Evolutionary conservation across 768 basidiomycete species (phyloP).

Genomic region (Leucocoprinus leucothites): DNA sequence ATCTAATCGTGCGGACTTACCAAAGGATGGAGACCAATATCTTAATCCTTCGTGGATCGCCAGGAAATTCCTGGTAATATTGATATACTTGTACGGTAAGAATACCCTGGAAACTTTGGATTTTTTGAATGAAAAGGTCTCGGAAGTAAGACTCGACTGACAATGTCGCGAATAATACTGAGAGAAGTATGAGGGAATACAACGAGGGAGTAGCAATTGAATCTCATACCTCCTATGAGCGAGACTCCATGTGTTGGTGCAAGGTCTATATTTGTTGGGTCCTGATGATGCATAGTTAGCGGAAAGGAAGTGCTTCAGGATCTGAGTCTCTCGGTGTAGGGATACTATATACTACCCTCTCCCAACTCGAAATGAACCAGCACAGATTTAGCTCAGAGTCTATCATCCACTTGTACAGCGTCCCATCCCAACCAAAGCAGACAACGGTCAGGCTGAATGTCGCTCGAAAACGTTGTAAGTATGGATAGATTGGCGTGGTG

Average conservation of each 20-base stretch:
- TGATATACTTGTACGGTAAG: constrained; percentile 18
- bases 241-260: constrained; percentile 19
- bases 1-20: not conserved
- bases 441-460: too few relatives aligned
- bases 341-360: not conserved
- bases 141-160: not conserved
- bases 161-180: constrained; percentile 5
- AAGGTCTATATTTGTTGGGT: not conserved
- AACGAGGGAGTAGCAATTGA: not conserved
- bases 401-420: too few relatives aligned
- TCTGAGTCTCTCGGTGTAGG: not conserved
- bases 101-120: constrained; percentile 19
- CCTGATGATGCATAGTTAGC: not conserved
- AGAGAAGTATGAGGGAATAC: too few relatives aligned
- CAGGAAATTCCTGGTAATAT: constrained; percentile 18
- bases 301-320: not conserved
- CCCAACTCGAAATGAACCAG: too few relatives aligned
- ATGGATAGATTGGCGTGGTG: too few relatives aligned
- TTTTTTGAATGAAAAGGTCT: too few relatives aligned
- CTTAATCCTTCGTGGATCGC: constrained; percentile 15
- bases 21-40: constrained; percentile 11
- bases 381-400: too few relatives aligned
- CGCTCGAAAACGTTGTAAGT: too few relatives aligned
- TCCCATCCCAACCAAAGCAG: too few relatives aligned
- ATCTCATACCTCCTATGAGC: constrained; percentile 17